Evolutionary conservation across 2,329 filamentous ascomycete genomes (phyloP), one percentile per base, ranked within the genome.

Genomic region (Coniochaeta sp.): DNA sequence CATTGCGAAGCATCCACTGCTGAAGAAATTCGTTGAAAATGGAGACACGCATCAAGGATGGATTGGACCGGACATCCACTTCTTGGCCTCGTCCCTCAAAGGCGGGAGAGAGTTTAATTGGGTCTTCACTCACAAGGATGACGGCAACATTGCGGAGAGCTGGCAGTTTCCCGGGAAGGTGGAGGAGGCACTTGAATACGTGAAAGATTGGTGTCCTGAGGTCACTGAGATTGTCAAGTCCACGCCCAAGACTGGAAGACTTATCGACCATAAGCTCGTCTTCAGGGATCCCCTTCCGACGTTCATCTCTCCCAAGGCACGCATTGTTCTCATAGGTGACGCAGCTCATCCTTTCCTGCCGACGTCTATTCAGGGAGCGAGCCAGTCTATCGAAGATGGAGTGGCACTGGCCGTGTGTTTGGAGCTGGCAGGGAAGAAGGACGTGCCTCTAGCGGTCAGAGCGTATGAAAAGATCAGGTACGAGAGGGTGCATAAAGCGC

Each of bases 21-120:
- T 74, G 4, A 77, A 73, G 61, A 76, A 80, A 55, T 73, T 82
- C 3, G 76, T 79, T 3, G 69, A 59, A 8, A 62, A 81, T 44
- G 79, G 80, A 17, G 80, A 83, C 63, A 76, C 77, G 9, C 80
- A 83, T 65, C 74, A 77, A 33, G 77, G 77, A 16, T 83, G 79
- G 77, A 72, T 82, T 50, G 79, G 79, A 4, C 77, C 76, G 11
- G 79, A 83, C 63, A 75, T 81, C 34, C 79, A 81, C 66, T 79
- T 79, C 67, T 76, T 82, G 34, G 78, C 76, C 7, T 81, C 78
- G n/a, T 77, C 76, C 1, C 76, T 81, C 61, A 82, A 81, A 66
- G 74, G 74, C 47, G 80, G 79, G 9, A 74, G 76, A 56, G 79
- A 82, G 61, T 77, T 83, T 59, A 79, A 75, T 61, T 83, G 79